These are phyloP conservation scores for Cladosporium velox DNA, from an alignment of 2,329 filamentous ascomycete species.

Conservation along the genomic window DNA sequence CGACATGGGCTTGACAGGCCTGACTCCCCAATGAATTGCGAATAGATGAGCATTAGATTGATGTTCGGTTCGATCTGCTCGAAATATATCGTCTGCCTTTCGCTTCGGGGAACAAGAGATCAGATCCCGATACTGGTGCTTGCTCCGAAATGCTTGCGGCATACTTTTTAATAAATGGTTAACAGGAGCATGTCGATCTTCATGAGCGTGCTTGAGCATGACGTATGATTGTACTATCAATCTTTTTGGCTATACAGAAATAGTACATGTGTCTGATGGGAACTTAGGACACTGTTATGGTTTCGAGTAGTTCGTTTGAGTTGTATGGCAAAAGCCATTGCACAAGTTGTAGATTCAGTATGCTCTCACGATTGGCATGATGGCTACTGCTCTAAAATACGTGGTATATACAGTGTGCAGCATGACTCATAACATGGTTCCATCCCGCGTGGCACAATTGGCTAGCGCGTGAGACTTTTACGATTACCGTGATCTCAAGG, in stretches of 20 bases:
- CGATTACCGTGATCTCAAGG: conserved; percentile 35
- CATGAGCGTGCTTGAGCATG: not conserved
- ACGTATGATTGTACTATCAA: not conserved
- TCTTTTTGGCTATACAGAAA: not conserved
- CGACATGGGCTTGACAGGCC: not conserved
- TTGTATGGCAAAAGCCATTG: not conserved
- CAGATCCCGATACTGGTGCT: not conserved
- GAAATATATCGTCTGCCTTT: not conserved
- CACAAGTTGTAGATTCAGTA: not conserved
- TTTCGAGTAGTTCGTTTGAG: not conserved
- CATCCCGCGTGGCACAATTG: conserved; percentile 39
- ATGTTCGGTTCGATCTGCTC: not conserved
- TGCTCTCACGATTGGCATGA: not conserved
- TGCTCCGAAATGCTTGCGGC: not conserved
- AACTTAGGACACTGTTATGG: not conserved
- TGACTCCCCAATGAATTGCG: not conserved
- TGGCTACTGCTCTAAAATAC: no score
- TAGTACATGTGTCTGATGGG: not conserved
- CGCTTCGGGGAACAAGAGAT: not conserved
- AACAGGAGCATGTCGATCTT: not conserved
- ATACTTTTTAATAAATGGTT: not conserved
- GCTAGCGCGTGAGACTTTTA: conserved; percentile 42
- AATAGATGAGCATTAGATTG: not conserved
- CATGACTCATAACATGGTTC: not conserved
- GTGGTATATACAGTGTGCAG: not conserved